A percentile compares a stretch with the other conserved stretches of the same genome.
Conservation (phyloP, 495 filamentous ascomycete species). For the Neurospora sublineolata region DNA sequence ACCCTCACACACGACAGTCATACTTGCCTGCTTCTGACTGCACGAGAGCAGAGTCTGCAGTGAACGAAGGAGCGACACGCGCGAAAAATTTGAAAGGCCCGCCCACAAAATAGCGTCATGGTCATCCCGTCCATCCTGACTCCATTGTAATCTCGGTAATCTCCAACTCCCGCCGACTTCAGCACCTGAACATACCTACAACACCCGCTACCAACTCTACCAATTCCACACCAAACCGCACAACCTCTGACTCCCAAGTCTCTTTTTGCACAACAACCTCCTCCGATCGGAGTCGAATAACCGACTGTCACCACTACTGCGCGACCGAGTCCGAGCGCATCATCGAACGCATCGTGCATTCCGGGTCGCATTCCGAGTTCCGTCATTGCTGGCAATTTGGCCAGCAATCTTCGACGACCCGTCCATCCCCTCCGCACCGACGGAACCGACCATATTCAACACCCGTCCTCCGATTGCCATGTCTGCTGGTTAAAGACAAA, state of each 20-base stretch:
- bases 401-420: background rate
- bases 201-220: background rate
- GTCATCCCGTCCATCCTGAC: background rate
- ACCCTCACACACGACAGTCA: background rate
- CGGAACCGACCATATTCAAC: background rate
- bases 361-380: background rate
- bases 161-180: background rate
- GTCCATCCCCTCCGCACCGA: background rate
- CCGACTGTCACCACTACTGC: background rate
- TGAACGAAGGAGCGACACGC: background rate
- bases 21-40: background rate
- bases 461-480: conserved; percentile 14
- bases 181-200: background rate
- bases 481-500: conserved; percentile 13
- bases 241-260: background rate
- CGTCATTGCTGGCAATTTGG: background rate
- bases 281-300: background rate
- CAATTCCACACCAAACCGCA: background rate
- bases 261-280: background rate
- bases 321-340: background rate
- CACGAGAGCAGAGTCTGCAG: background rate
- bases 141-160: background rate
- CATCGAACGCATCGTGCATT: background rate
- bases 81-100: background rate
- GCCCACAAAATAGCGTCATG: background rate